Evolutionary conservation across 129 eudicot species (phyloP), one percentile per base, ranked within the genome.

Genomic region (Oenanthe sinensis): DNA sequence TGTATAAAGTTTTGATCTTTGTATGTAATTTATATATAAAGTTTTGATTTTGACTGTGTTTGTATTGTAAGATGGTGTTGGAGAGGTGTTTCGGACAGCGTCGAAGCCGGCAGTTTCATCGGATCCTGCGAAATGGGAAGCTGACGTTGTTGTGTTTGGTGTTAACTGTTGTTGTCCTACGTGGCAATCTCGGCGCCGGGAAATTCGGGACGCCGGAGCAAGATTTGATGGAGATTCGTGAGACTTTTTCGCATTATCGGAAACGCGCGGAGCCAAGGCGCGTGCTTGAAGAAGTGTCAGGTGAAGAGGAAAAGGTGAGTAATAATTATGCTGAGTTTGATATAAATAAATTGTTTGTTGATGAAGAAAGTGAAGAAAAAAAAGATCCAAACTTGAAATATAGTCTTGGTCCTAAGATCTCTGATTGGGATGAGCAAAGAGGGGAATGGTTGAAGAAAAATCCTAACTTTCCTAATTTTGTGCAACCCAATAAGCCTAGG

Each of bases 121-220:
- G 95, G 73, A 58, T 85, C 47, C 3, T 91, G 20, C 90, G 81
- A 7, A 86, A 88, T 68, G 90, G 87, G 24, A 93, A 93, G 89
- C 83, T 93, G 6, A 93, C 98, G 16, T 36, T 91, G 47, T 55
- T 93, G 22, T 93, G 97, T 47, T 75, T 93, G 13, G 80, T 84
- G 9, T 84, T 93, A 8, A 93, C 98, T 39, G 78, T 91, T 45
- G 77, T 91, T 77, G 91, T 93, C 60, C 85, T 93, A 19, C 91
- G 96, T 13, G 94, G 84, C 8, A 82, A 91, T 75, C 77, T 91
- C 62, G 97, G 97, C 36, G 97, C 97, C 75, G 97, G 98, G 0
- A 88, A 85, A 58, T 93, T 87, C 74, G 98, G 98, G 2, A 91
- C 98, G 26, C 97, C 98, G 60, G 96, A 88, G 81, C 87, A 89